phyloP scores from a whole-genome alignment of 495 filamentous ascomycete species.

The Hypoxylon trugodes region DNA sequence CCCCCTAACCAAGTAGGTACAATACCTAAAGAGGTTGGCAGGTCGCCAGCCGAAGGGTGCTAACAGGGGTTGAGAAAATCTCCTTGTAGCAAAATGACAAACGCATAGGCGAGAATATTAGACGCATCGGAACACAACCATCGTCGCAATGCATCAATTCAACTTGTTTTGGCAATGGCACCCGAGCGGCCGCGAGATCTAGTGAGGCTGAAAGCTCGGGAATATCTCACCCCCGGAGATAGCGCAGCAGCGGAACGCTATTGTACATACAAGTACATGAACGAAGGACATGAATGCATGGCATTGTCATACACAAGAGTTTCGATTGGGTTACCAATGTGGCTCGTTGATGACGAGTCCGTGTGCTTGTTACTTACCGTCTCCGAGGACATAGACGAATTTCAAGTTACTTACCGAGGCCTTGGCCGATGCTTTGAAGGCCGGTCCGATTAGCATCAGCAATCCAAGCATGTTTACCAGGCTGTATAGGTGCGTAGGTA shows the following conservation, averaged over 20 bases:
- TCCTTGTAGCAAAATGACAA: not conserved
- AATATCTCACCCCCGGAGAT: conserved; percentile 16
- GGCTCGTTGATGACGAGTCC: conserved; percentile 28
- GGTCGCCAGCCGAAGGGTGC: conserved; percentile 10
- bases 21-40: too few species aligned
- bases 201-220: conserved; percentile 36
- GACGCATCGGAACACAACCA: conserved; percentile 4
- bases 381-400: conserved; percentile 11
- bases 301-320: conserved; percentile 27
- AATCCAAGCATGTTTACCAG: not conserved
- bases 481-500: conserved; percentile 3
- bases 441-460: conserved; percentile 35
- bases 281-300: conserved; percentile 22
- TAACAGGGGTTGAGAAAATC: conserved; percentile 20
- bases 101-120: not conserved
- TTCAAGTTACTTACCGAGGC: conserved; percentile 29
- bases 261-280: too few species aligned
- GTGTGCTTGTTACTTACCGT: conserved; percentile 1
- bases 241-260: conserved; percentile 17
- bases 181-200: conserved; percentile 25
- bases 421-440: conserved; percentile 23
- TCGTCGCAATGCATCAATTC: conserved; percentile 11
- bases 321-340: conserved; percentile 21
- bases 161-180: conserved; percentile 31
- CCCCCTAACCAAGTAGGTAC: too few species aligned